These are phyloP conservation scores for Cerrena zonata DNA, from an alignment of 1,284 basidiomycete genomes.

Conservation along the genomic window DNA sequence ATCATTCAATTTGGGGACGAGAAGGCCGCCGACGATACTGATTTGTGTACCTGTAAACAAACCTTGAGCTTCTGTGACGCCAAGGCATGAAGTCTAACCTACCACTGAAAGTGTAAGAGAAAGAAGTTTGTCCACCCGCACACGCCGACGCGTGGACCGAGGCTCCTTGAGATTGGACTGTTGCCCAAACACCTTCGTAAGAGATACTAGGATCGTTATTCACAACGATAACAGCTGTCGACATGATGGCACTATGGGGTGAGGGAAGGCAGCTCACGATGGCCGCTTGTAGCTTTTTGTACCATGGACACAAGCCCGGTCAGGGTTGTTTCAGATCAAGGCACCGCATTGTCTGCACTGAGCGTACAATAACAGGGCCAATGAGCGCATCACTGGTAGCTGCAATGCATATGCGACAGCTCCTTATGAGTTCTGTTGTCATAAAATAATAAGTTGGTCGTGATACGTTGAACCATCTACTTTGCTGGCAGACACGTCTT, in stretches of 20 bases:
- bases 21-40: constrained; percentile 5
- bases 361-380: too few species aligned
- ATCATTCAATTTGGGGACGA: background rate
- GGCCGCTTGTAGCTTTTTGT: too few species aligned
- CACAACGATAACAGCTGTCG: background rate
- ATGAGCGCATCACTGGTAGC: too few species aligned
- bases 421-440: too few species aligned
- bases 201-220: background rate
- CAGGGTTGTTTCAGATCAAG: too few species aligned
- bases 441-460: too few species aligned
- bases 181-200: background rate
- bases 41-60: constrained; percentile 7
- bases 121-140: background rate
- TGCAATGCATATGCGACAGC: too few species aligned
- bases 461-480: too few species aligned
- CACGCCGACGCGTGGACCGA: background rate
- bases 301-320: too few species aligned
- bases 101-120: background rate
- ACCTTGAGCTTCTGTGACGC: background rate
- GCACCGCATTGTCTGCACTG: too few species aligned
- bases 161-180: background rate
- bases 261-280: background rate
- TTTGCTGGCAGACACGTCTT: too few species aligned
- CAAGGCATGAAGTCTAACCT: background rate
- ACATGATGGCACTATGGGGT: background rate